Percentiles rank a stretch among this genome's conserved stretches.
These are phyloP conservation scores for Mucor lusitanicus DNA, from an alignment of 371 early-diverging fungal species.

Conservation along the genomic window DNA sequence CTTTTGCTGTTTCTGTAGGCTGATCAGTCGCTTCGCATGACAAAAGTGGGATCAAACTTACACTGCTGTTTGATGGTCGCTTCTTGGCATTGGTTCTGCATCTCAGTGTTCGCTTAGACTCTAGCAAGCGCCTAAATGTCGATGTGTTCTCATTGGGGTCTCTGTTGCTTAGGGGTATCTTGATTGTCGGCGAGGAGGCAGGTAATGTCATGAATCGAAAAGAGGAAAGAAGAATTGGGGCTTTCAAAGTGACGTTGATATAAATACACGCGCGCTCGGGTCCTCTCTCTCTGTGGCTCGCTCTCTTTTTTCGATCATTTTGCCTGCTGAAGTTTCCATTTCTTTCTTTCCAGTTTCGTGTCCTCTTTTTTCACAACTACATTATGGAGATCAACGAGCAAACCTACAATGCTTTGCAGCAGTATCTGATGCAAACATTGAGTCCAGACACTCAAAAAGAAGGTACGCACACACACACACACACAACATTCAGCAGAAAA, in stretches of 20 bases:
- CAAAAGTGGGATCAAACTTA: neutral
- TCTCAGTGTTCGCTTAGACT: neutral
- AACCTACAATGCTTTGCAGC: conserved; percentile 63
- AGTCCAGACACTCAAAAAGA: conserved; percentile 75
- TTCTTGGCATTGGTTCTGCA: neutral
- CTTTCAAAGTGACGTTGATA: neutral
- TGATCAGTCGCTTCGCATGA: neutral
- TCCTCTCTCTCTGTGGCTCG: neutral
- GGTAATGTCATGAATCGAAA: neutral
- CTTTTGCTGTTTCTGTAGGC: neutral
- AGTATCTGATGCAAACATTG: conserved; percentile 76
- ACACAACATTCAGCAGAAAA: neutral
- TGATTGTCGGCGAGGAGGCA: neutral
- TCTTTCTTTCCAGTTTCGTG: neutral
- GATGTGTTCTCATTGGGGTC: neutral
- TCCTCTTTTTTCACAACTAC: neutral
- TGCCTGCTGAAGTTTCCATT: neutral
- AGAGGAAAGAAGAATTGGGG: neutral
- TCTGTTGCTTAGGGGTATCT: neutral
- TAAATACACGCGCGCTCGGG: neutral
- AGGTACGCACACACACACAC: conserved; percentile 48
- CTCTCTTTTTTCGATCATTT: too few species aligned
- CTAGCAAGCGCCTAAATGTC: neutral
- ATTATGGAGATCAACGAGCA: conserved; percentile 57
- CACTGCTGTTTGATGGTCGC: neutral